Percentiles rank a stretch among this genome's conserved stretches.
Evolutionary conservation across 192 early-diverging fungal genomes (phyloP).

Genomic region (Martensiomyces pterosporus): DNA sequence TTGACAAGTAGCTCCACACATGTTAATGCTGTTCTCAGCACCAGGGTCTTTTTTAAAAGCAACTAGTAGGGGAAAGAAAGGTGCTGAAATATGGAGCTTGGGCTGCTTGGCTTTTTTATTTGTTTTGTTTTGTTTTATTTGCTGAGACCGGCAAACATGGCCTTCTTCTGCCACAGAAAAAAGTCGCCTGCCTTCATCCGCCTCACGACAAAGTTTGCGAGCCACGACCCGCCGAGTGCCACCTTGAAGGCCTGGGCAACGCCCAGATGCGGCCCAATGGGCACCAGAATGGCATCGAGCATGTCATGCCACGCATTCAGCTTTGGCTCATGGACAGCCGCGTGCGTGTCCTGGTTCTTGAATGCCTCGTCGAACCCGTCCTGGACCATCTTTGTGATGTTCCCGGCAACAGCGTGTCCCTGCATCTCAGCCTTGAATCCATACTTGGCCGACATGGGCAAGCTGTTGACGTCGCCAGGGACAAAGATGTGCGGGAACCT

Average conservation of each 20-base stretch:
- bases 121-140: conserved; percentile 6
- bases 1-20: conserved; percentile 25
- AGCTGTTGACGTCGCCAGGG: conserved; percentile 51
- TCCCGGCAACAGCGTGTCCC: conserved; percentile 31
- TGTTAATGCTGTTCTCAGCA: no score
- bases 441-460: conserved; percentile 42
- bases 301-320: conserved; percentile 27
- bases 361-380: conserved; percentile 20
- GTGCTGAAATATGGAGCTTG: no score
- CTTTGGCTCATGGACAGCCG: conserved; percentile 9
- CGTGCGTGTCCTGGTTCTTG: not conserved
- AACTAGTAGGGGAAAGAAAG: no score
- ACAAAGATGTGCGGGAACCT: conserved; percentile 54
- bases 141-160: conserved; percentile 15
- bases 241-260: conserved; percentile 35
- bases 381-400: conserved; percentile 29
- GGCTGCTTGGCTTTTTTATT: no score
- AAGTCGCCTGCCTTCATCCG: conserved; percentile 39
- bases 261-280: conserved; percentile 36
- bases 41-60: no score
- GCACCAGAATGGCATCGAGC: conserved; percentile 40
- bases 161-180: conserved; percentile 41
- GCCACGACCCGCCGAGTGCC: conserved; percentile 12
- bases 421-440: conserved; percentile 51
- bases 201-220: conserved; percentile 27